Conservation (phyloP, 805 yeast species). For the Cyberlindnera americana region DNA sequence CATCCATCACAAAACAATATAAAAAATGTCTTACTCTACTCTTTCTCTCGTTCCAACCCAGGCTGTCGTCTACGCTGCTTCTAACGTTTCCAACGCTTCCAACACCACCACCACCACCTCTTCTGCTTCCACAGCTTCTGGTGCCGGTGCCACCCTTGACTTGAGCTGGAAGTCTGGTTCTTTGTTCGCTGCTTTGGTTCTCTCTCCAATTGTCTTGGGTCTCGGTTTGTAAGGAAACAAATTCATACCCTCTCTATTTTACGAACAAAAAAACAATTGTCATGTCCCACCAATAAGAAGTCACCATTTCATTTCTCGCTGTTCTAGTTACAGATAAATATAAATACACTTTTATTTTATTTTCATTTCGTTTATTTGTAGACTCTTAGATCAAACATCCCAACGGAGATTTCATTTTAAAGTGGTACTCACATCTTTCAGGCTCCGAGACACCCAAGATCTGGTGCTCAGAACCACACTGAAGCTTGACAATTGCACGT, state of each 20-base stretch:
- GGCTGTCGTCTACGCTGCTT: slow-evolving; percentile 22
- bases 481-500: slow-evolving; percentile 57
- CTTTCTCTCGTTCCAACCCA: slow-evolving; percentile 27
- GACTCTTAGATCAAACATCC: slow-evolving; percentile 33
- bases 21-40: slow-evolving; percentile 6
- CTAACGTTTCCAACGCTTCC: slow-evolving; percentile 12
- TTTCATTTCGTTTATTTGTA: too few relatives aligned
- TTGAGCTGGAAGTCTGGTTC: slow-evolving; percentile 40
- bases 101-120: slow-evolving; percentile 26
- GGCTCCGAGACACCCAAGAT: slow-evolving; percentile 77
- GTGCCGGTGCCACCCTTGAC: slow-evolving; percentile 33
- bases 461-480: slow-evolving; percentile 60
- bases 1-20: too few relatives aligned
- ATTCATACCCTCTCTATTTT: background rate
- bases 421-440: slow-evolving; percentile 76
- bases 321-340: too few relatives aligned
- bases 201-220: slow-evolving; percentile 34
- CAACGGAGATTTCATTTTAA: slow-evolving; percentile 42
- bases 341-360: too few relatives aligned
- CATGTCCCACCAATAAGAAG: too few relatives aligned
- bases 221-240: slow-evolving; percentile 29
- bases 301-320: too few relatives aligned
- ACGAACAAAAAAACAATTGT: too few relatives aligned
- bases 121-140: slow-evolving; percentile 24
- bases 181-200: slow-evolving; percentile 35